Conservation (phyloP, 306 rosid genomes). For the Cicer bijugum region DNA sequence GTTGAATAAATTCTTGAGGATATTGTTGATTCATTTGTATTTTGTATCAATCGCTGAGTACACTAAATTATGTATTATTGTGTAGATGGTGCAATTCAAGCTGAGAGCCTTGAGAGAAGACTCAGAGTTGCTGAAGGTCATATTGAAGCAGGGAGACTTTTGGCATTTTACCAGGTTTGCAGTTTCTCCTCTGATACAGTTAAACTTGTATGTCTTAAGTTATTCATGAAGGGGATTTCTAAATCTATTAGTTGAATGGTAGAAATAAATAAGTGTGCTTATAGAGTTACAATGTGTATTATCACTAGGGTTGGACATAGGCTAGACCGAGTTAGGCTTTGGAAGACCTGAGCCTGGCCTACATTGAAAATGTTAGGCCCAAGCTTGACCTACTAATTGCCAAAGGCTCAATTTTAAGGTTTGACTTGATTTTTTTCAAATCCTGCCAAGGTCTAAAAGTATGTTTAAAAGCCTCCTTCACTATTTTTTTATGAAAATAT, state of each 20-base stretch:
- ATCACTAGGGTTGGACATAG: no score
- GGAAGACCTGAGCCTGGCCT: no score
- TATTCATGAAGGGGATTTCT: slow-evolving; percentile 32
- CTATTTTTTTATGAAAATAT: no score
- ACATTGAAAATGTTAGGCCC: no score
- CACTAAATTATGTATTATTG: slow-evolving; percentile 40
- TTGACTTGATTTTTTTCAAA: no score
- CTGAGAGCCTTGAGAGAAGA: slow-evolving; percentile 66
- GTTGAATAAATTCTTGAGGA: slow-evolving; percentile 36
- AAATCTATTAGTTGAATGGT: slow-evolving; percentile 10
- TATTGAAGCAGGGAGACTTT: slow-evolving; percentile 93
- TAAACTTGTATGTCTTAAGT: slow-evolving; percentile 27
- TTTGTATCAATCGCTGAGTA: slow-evolving; percentile 16
- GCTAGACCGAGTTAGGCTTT: no score
- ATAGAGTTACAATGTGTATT: neutral
- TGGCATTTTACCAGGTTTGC: slow-evolving; percentile 87
- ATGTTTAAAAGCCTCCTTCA: no score
- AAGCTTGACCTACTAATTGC: no score
- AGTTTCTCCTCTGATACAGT: slow-evolving; percentile 27
- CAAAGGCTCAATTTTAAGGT: no score
- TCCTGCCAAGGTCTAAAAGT: no score
- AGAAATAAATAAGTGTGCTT: slow-evolving; percentile 6
- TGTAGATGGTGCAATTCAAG: slow-evolving; percentile 57
- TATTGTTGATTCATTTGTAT: slow-evolving; percentile 36
- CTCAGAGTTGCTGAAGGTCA: slow-evolving; percentile 84